Evolutionary conservation across 225 moss, liverwort and hornwort genomes (phyloP).

Genomic region (Sphagnum tenellum): DNA sequence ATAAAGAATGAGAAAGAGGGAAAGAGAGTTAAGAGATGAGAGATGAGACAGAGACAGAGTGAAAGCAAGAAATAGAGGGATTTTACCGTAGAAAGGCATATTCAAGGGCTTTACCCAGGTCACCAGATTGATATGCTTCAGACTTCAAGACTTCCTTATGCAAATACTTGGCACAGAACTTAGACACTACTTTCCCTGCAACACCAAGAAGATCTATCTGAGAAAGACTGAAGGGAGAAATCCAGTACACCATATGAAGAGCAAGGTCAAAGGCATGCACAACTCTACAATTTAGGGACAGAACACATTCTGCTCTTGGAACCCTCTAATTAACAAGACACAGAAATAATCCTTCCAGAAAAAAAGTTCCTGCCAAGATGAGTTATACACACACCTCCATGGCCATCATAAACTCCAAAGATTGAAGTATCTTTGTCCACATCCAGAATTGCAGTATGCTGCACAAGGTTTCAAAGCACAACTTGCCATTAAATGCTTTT

Average conservation of each 20-base stretch:
- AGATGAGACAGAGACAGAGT: not conserved
- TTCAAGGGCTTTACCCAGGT: constrained; percentile 40
- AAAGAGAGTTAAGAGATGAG: not conserved
- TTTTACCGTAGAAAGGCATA: constrained; percentile 37
- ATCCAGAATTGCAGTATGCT: constrained; percentile 56
- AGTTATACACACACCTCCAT: constrained; percentile 31
- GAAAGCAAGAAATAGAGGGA: not conserved
- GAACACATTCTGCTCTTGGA: too few species aligned
- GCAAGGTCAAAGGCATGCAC: constrained; percentile 1
- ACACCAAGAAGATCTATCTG: not conserved
- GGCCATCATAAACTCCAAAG: constrained; percentile 57
- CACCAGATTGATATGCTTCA: constrained; percentile 24
- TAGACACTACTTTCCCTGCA: constrained; percentile 48
- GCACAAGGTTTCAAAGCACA: constrained; percentile 3
- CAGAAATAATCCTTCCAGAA: not conserved
- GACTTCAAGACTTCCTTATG: constrained; percentile 46
- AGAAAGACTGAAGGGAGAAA: too few species aligned
- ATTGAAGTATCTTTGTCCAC: constrained; percentile 44
- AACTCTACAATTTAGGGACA: not conserved
- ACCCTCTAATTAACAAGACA: not conserved
- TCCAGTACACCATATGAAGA: too few species aligned
- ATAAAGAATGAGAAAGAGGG: not conserved
- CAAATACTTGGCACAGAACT: constrained; percentile 43
- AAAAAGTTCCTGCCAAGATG: too few species aligned
- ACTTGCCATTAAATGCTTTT: too few species aligned